Evolutionary conservation across 352 stramenopile genomes (phyloP), one percentile per base, ranked within the genome.

Genomic region (Globisporangium sylvaticum): DNA sequence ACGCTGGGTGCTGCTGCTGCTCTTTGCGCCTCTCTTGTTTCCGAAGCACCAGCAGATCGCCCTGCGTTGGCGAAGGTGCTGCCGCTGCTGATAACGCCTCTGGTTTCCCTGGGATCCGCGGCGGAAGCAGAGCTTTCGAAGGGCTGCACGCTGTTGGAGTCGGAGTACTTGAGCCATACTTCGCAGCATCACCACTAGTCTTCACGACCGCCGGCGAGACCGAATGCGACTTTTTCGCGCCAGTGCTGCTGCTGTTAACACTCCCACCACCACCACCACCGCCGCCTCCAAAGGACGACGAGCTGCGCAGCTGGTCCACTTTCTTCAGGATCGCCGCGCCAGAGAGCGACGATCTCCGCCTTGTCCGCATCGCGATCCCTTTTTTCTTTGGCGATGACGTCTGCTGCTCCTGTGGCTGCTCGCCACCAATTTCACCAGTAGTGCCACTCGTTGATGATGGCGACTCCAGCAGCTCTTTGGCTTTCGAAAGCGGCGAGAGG

Each of bases 151-250:
- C 29, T 44, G 27, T 59, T 5, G 8, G 29, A 44, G 22, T 6
- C 14, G 54, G 10, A 8, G 42, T 4, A 9, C 18, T 9, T 22
- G 18, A 10, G 6, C 42, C 42, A 9, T 50, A 24, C 42, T 50
- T 50, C 18, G 15, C 39, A 48, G 5, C 15, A 48, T 48, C 24
- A n/a, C 10, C 20, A n/a, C 4, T n/a, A 32, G 10, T 25, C n/a
- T 46, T 58, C 1, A 14, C 20, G 8, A 20, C 22, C 5, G 12
- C 56, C 27, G 56, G 64, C 4, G 56, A 60, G 29, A 69, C 46
- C 8, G 64, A 64, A 46, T 69, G 64, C 5, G 64, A 69, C 9
- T 53, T 69, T 50, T 64, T 69, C n/a, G 32, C n/a, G 24, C 52
- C 39, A n/a, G n/a, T n/a, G 9, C 25, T 15, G 7, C 29, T 37